Percentiles rank a stretch among this genome's conserved stretches.
Evolutionary conservation across 2,329 filamentous ascomycete genomes (phyloP).

Genomic region (Chalaropsis thielavioides): DNA sequence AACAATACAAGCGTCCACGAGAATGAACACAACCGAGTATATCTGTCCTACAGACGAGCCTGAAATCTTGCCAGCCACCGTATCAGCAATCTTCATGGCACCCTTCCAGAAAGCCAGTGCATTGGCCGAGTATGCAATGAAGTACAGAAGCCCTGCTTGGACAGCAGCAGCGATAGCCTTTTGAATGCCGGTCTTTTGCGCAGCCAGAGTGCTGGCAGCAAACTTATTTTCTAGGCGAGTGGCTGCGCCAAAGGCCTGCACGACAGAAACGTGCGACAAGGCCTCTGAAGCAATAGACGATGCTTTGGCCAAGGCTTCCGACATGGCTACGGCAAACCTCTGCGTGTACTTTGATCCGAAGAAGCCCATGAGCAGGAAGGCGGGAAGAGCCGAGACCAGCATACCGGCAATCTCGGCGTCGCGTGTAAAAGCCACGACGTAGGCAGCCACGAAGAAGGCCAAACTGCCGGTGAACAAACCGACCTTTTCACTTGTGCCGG

Average conservation of each 20-base stretch:
- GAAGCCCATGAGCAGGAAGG: conserved; percentile 45
- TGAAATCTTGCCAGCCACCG: conserved; percentile 25
- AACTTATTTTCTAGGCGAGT: conserved; percentile 46
- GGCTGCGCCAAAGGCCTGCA: conserved; percentile 49
- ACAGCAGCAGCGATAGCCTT: conserved; percentile 43
- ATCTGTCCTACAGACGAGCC: conserved; percentile 33
- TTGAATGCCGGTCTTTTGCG: conserved; percentile 39
- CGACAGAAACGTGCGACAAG: conserved; percentile 44
- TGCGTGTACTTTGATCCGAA: conserved; percentile 40
- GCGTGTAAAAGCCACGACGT: conserved; percentile 52
- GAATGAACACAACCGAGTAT: conserved; percentile 50
- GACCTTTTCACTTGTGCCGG: conserved; percentile 56
- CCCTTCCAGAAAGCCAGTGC: conserved; percentile 56
- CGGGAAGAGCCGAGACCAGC: conserved; percentile 47
- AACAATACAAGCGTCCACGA: conserved; percentile 49
- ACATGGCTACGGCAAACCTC: conserved; percentile 37
- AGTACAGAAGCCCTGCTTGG: conserved; percentile 49
- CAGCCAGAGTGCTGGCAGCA: conserved; percentile 34
- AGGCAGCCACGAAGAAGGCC: conserved; percentile 53
- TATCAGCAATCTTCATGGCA: conserved; percentile 34
- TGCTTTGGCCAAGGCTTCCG: conserved; percentile 40
- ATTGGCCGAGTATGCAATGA: conserved; percentile 53
- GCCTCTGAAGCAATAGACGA: conserved; percentile 49
- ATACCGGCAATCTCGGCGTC: conserved; percentile 48
- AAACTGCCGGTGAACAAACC: conserved; percentile 47